Evolutionary conservation across 345 rosid species (phyloP).

Genomic region (Lumnitzera racemosa): DNA sequence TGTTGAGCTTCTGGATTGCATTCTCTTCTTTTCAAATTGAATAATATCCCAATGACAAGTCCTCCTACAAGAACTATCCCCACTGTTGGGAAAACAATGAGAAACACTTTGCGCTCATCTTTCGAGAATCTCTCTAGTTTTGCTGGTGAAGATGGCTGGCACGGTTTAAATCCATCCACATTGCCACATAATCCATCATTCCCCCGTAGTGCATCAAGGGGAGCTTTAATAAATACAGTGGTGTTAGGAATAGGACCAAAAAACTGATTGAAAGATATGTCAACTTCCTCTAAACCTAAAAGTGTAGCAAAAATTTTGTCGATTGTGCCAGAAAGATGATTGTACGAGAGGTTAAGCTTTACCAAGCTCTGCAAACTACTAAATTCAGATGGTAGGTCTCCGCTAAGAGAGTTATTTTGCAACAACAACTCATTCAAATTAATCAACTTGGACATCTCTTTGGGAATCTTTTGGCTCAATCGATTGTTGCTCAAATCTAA

Average conservation of each 20-base stretch:
- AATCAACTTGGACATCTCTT: neutral
- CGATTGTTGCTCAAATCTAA: slow-evolving; percentile 24
- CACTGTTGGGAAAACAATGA: neutral
- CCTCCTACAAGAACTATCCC: slow-evolving; percentile 8
- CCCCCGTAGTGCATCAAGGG: neutral
- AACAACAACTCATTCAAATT: slow-evolving; percentile 5
- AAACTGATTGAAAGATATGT: slow-evolving; percentile 24
- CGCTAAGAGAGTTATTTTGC: slow-evolving; percentile 10
- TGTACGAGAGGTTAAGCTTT: too few species aligned
- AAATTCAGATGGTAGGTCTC: slow-evolving; percentile 16
- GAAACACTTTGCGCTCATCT: neutral
- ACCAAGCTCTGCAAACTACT: neutral
- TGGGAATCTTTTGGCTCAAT: slow-evolving; percentile 19
- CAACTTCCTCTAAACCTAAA: slow-evolving; percentile 3
- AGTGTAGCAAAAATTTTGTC: neutral
- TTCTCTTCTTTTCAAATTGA: slow-evolving; percentile 1
- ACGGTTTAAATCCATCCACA: slow-evolving; percentile 8
- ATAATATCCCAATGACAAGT: neutral
- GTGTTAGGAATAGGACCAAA: slow-evolving; percentile 24
- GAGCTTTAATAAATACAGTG: slow-evolving; percentile 20
- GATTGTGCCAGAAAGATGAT: slow-evolving; percentile 19
- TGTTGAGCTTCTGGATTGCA: neutral
- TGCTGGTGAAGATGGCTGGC: neutral
- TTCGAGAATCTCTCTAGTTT: neutral
- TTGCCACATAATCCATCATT: slow-evolving; percentile 5